Evolutionary conservation across 768 basidiomycete genomes (phyloP).

Genomic region (Pulveroboletus ravenelii): DNA sequence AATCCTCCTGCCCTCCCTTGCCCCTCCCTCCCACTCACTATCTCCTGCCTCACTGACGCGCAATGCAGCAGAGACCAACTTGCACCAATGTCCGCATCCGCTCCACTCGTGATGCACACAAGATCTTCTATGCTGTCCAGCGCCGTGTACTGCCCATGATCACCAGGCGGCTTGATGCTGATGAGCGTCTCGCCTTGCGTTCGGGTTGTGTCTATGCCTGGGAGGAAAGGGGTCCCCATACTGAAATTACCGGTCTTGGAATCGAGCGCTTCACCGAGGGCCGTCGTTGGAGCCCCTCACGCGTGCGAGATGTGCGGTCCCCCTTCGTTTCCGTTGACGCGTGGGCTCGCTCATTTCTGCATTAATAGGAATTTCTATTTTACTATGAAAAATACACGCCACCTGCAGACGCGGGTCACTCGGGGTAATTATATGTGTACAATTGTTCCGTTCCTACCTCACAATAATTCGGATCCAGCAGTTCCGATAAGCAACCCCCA

Average conservation of each 20-base stretch:
- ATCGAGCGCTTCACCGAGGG: conserved; percentile 87
- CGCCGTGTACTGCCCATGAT: conserved; percentile 64
- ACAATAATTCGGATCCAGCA: conserved; percentile 21
- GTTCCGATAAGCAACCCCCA: conserved; percentile 47
- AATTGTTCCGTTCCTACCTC: conserved; percentile 3
- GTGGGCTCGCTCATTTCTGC: conserved; percentile 11
- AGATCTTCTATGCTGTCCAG: conserved; percentile 71
- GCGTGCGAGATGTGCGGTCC: conserved; percentile 68
- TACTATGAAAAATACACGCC: conserved; percentile 73
- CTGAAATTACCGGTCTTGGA: conserved; percentile 71
- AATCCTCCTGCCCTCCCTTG: conserved; percentile 13
- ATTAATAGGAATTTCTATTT: conserved; percentile 70
- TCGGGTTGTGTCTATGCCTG: conserved; percentile 49
- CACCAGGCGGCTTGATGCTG: conserved; percentile 70
- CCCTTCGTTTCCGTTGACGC: conserved; percentile 1
- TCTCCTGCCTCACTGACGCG: conserved; percentile 2
- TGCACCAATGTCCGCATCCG: conserved; percentile 70
- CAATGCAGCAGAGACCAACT: conserved; percentile 65
- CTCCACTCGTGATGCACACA: conserved; percentile 73
- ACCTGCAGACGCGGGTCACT: conserved; percentile 40
- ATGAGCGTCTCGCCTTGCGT: conserved; percentile 58
- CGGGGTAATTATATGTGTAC: conserved; percentile 32
- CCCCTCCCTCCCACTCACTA: conserved; percentile 11
- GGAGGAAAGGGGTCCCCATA: conserved; percentile 73
- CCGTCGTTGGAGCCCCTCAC: conserved; percentile 75